A percentile compares a stretch with the other conserved stretches of the same genome.
Conservation (phyloP, 2,329 filamentous ascomycete species). For the Xylaria sp. region DNA sequence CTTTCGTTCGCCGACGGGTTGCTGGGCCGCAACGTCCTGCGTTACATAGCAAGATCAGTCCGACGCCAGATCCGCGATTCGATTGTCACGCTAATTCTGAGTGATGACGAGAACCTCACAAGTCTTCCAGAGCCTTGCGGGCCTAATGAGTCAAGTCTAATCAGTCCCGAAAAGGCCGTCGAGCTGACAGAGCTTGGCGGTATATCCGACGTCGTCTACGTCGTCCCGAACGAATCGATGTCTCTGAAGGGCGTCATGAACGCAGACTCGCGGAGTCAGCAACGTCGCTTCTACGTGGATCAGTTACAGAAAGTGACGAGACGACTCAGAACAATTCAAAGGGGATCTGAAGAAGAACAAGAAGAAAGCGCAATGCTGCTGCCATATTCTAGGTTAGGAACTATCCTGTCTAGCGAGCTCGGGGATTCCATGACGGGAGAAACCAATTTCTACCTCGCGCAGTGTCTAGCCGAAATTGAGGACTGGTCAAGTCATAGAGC, state of each 20-base stretch:
- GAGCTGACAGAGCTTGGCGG: neutral
- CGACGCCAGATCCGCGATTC: neutral
- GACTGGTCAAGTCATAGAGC: neutral
- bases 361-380: neutral
- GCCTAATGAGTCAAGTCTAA: neutral
- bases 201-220: constrained; percentile 1
- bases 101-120: neutral
- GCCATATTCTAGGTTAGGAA: neutral
- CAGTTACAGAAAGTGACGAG: neutral
- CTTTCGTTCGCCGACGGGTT: neutral
- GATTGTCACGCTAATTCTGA: neutral
- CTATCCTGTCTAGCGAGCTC: neutral
- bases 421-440: neutral
- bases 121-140: neutral
- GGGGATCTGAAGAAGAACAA: neutral
- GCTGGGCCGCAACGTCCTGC: constrained; percentile 3
- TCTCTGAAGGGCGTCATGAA: neutral
- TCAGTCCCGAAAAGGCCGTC: neutral
- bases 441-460: neutral
- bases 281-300: neutral
- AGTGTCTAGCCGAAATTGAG: neutral
- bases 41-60: neutral
- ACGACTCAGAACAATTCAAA: neutral
- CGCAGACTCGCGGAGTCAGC: neutral
- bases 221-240: neutral